Percentiles rank a stretch among this genome's conserved stretches.
Evolutionary conservation across 2,329 filamentous ascomycete genomes (phyloP).

Genomic region (Periconia digitata): DNA sequence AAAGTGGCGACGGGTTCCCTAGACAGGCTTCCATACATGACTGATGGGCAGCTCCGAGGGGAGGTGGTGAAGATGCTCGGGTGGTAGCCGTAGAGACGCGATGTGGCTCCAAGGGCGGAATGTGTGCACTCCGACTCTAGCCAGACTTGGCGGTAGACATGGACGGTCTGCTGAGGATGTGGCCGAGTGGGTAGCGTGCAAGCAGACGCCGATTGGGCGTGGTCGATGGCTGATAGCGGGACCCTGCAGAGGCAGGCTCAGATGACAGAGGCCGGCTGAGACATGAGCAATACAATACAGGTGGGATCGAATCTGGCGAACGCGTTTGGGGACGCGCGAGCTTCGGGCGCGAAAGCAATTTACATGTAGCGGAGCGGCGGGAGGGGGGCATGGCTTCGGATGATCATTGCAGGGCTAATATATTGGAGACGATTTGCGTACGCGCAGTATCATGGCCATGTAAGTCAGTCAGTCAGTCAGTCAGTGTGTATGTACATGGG

Average conservation of each 20-base stretch:
- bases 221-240: constrained; percentile 15
- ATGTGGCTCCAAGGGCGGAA: neutral
- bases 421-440: neutral
- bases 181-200: no score
- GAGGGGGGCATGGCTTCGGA: neutral
- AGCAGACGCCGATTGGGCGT: no score
- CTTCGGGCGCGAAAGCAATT: neutral
- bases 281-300: constrained; percentile 26
- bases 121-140: neutral
- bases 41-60: no score
- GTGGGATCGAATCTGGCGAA: constrained; percentile 31
- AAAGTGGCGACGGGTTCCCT: no score
- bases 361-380: neutral
- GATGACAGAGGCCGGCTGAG: constrained; percentile 38
- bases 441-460: no score
- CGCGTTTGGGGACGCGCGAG: constrained; percentile 21
- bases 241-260: constrained; percentile 37
- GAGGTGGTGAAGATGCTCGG: no score
- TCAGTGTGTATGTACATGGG: no score
- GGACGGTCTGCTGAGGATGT: neutral
- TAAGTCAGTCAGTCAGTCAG: no score
- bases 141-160: neutral
- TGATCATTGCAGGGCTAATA: neutral
- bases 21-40: no score
- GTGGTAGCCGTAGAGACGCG: no score